Conservation (phyloP, 2,329 filamentous ascomycete genomes). For the Hypoxylon sp. region DNA sequence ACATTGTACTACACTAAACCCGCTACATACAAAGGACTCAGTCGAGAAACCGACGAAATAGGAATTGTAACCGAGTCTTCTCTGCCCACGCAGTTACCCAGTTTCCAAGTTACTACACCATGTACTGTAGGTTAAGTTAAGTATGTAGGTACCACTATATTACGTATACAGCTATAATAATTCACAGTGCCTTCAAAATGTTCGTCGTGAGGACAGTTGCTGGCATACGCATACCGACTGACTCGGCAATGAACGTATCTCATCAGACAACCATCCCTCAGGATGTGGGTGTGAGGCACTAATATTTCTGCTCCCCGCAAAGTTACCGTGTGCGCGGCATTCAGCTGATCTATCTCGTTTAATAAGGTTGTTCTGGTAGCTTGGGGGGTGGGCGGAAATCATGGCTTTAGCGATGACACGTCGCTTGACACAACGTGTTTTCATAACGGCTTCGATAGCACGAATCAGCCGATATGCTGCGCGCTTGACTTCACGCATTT, state of each 20-base stretch:
- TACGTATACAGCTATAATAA: slow-evolving; percentile 5
- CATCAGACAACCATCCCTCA: slow-evolving; percentile 18
- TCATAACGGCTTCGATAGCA: slow-evolving; percentile 30
- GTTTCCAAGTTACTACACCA: background rate
- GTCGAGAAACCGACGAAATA: slow-evolving; percentile 31
- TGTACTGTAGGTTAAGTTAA: background rate
- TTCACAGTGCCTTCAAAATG: slow-evolving; percentile 7
- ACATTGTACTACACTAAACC: slow-evolving; percentile 16
- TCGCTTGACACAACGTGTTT: slow-evolving; percentile 41
- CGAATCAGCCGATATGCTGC: slow-evolving; percentile 37
- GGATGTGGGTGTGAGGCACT: slow-evolving; percentile 16
- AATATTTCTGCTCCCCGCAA: slow-evolving; percentile 27
- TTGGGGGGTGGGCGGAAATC: slow-evolving; percentile 31
- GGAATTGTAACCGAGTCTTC: slow-evolving; percentile 31
- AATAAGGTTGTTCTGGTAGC: slow-evolving; percentile 28
- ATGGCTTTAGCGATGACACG: slow-evolving; percentile 40
- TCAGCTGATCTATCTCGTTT: slow-evolving; percentile 29
- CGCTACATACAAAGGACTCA: slow-evolving; percentile 10
- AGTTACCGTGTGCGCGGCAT: slow-evolving; percentile 12
- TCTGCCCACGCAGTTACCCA: slow-evolving; percentile 1
- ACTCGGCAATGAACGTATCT: slow-evolving; percentile 16
- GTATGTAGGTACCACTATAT: background rate
- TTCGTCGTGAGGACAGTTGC: slow-evolving; percentile 7
- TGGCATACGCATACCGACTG: slow-evolving; percentile 15
- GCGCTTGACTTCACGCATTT: slow-evolving; percentile 28